Evolutionary conservation across 371 early-diverging fungal species (phyloP).

Genomic region (Circinella minor): DNA sequence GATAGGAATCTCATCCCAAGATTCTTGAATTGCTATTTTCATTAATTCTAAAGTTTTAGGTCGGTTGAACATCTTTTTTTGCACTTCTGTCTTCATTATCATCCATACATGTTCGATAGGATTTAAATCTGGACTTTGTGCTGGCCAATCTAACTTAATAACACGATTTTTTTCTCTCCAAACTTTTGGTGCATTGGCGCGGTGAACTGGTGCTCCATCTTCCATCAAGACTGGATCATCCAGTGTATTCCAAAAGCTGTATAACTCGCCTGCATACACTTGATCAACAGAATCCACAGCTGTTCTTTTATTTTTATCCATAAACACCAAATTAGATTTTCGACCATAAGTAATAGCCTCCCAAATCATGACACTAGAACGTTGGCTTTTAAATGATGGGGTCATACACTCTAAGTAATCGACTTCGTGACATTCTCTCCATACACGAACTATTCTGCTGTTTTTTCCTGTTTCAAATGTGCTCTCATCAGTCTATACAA

Average conservation of each 20-base stretch:
- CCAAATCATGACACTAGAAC: constrained; percentile 6
- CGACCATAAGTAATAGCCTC: constrained; percentile 3
- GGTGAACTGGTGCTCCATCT: constrained; percentile 12
- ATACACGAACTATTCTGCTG: constrained; percentile 6
- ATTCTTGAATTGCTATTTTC: no score
- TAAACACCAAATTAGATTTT: background rate
- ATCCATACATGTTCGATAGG: background rate
- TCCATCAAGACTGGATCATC: constrained; percentile 1
- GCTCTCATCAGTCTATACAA: constrained; percentile 10
- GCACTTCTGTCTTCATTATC: background rate
- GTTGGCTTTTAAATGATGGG: constrained; percentile 1
- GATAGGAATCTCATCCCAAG: no score
- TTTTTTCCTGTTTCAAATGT: constrained; percentile 8
- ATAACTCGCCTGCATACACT: background rate
- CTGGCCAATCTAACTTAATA: constrained; percentile 9
- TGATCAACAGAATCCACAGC: background rate
- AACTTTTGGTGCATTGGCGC: constrained; percentile 10
- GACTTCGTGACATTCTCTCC: constrained; percentile 2
- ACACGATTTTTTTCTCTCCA: background rate
- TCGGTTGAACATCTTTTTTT: no score
- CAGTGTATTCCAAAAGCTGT: background rate
- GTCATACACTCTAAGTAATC: constrained; percentile 1
- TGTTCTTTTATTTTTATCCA: constrained; percentile 1
- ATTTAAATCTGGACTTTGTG: constrained; percentile 7
- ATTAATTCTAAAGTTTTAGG: no score